phyloP scores from a whole-genome alignment of 164 flowering plant species.

The Kingdonia uniflora region DNA sequence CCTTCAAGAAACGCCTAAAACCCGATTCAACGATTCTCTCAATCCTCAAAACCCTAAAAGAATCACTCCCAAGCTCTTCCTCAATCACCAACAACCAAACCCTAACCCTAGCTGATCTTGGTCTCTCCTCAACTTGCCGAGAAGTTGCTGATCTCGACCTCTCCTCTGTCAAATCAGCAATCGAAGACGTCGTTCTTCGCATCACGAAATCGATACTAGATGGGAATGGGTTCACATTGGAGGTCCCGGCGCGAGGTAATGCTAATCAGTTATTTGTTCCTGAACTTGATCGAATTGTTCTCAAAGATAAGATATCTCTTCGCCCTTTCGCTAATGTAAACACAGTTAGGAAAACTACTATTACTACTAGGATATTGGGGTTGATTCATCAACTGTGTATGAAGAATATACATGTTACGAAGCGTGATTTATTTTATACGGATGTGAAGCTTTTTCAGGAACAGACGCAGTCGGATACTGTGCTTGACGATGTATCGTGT shows the following conservation, averaged over 20 bases:
- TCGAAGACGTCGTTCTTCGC: constrained; percentile 43
- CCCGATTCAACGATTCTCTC: constrained; percentile 45
- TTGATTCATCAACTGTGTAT: constrained; percentile 72
- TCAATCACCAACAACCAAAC: constrained; percentile 20
- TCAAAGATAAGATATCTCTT: constrained; percentile 61
- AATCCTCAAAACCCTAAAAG: constrained; percentile 27
- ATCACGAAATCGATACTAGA: constrained; percentile 59
- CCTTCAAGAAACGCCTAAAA: constrained; percentile 55
- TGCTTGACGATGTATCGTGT: constrained; percentile 86
- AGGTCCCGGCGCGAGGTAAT: constrained; percentile 73
- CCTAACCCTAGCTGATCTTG: constrained; percentile 59
- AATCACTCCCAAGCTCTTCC: constrained; percentile 17
- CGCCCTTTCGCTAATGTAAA: constrained; percentile 61
- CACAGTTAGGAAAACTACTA: constrained; percentile 77
- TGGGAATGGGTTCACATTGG: constrained; percentile 72
- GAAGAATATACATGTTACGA: constrained; percentile 83
- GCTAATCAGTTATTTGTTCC: constrained; percentile 93
- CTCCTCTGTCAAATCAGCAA: constrained; percentile 50
- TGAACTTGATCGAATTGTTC: constrained; percentile 90
- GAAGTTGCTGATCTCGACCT: constrained; percentile 80
- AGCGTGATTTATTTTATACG: constrained; percentile 91
- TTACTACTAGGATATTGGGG: constrained; percentile 64
- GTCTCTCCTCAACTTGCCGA: constrained; percentile 63
- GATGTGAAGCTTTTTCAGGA: constrained; percentile 94
- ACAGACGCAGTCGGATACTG: constrained; percentile 78